These are phyloP conservation scores for Globomyces sp. DNA, from an alignment of 371 early-diverging fungal species.

Conservation along the genomic window DNA sequence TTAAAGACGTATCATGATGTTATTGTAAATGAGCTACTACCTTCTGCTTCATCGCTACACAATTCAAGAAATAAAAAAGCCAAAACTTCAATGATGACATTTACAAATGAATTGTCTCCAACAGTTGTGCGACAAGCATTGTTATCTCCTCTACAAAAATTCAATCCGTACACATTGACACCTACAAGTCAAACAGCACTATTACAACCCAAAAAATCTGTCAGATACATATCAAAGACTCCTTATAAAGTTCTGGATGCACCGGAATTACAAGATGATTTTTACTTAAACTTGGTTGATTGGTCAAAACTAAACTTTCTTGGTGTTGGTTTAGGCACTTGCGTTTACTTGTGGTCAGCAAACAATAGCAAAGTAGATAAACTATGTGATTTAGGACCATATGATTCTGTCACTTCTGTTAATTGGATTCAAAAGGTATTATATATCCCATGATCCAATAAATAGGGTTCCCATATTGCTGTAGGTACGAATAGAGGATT, in stretches of 20 bases:
- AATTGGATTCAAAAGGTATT: constrained; percentile 37
- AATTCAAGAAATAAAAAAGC: too few species aligned
- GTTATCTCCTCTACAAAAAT: neutral
- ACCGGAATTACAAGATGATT: constrained; percentile 68
- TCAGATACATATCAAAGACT: constrained; percentile 37
- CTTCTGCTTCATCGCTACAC: constrained; percentile 9
- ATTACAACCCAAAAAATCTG: constrained; percentile 13
- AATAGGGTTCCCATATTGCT: constrained; percentile 44
- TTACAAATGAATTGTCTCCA: neutral
- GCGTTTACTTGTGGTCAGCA: constrained; percentile 53
- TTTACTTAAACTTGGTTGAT: constrained; percentile 69
- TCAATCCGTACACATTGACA: neutral
- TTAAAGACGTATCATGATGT: constrained; percentile 4
- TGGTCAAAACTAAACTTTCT: constrained; percentile 55
- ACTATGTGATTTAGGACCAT: constrained; percentile 41
- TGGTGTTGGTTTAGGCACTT: constrained; percentile 46
- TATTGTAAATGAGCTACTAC: constrained; percentile 8
- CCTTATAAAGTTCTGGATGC: constrained; percentile 66
- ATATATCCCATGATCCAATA: neutral
- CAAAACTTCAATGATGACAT: neutral
- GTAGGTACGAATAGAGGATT: constrained; percentile 48
- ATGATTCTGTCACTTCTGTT: constrained; percentile 43
- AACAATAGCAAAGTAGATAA: constrained; percentile 34
- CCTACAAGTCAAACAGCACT: constrained; percentile 20
- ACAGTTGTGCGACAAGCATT: constrained; percentile 3